Conservation (phyloP, 208 protist genomes). For the Phytomonas sp. region DNA sequence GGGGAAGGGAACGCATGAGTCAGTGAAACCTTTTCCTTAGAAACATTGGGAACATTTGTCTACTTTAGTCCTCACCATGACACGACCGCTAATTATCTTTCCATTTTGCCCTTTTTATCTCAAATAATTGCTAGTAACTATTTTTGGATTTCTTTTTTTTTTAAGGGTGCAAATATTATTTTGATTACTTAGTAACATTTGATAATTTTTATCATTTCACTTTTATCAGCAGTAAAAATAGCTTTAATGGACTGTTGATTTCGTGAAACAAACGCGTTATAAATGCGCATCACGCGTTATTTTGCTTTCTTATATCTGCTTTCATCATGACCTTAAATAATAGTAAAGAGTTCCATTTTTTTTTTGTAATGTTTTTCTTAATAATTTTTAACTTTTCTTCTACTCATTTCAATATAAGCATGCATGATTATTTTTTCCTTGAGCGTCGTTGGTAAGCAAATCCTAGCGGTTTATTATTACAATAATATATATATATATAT, state of each 20-base stretch:
- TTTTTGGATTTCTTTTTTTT: conserved; percentile 9
- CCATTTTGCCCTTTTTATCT: conserved; percentile 8
- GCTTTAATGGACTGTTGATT: conserved; percentile 1
- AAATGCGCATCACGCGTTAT: background rate
- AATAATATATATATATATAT: background rate
- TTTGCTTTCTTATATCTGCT: background rate
- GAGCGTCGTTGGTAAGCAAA: background rate
- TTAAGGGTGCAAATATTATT: conserved; percentile 1
- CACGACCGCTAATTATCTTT: background rate
- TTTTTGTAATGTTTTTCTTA: background rate
- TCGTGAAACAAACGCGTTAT: conserved; percentile 1
- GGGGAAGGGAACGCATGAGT: background rate
- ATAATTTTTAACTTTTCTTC: background rate
- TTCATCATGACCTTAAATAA: background rate
- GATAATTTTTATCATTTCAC: background rate
- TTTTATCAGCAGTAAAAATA: background rate
- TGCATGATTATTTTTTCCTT: background rate
- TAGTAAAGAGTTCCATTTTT: background rate
- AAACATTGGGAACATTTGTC: background rate
- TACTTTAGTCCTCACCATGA: background rate
- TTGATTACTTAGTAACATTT: background rate
- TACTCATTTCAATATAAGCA: background rate
- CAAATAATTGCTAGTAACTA: conserved; percentile 9
- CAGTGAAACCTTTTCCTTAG: background rate
- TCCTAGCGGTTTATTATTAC: background rate